Percentiles rank a stretch among this genome's conserved stretches.
phyloP scores from a whole-genome alignment of 2,329 filamentous ascomycete species.

The Orbilia blumenaviensis region DNA sequence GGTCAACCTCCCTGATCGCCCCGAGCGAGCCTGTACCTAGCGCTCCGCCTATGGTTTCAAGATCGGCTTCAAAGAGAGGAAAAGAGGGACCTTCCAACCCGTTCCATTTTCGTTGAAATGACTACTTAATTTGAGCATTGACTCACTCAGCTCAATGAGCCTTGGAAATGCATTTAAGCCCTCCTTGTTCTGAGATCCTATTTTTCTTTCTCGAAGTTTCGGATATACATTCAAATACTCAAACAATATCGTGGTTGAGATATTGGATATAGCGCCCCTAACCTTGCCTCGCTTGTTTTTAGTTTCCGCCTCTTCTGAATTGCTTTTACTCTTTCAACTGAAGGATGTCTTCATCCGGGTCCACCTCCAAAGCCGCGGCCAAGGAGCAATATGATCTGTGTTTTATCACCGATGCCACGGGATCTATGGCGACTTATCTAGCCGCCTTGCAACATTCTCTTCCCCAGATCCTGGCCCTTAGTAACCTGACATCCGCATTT shows the following conservation, averaged over 20 bases:
- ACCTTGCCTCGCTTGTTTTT: constrained; percentile 2
- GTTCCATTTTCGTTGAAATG: background rate
- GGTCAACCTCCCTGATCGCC: background rate
- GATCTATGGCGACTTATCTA: constrained; percentile 64
- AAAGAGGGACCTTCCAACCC: background rate
- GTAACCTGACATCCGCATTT: constrained; percentile 65
- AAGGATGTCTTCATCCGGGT: constrained; percentile 30
- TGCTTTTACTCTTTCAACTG: too few relatives aligned
- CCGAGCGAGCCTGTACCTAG: background rate
- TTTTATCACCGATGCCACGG: constrained; percentile 64
- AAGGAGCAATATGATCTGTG: constrained; percentile 62
- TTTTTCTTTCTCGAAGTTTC: constrained; percentile 6
- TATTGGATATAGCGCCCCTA: background rate
- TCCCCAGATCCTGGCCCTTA: constrained; percentile 66
- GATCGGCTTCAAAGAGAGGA: background rate
- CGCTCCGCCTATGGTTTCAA: background rate
- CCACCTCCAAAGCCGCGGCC: constrained; percentile 17
- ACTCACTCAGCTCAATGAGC: constrained; percentile 1
- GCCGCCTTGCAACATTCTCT: constrained; percentile 63
- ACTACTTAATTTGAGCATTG: constrained; percentile 1
- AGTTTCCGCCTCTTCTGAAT: background rate
- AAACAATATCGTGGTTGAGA: constrained; percentile 13
- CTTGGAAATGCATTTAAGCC: constrained; percentile 14
- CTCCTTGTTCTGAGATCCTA: background rate
- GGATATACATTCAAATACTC: constrained; percentile 6